phyloP scores from a whole-genome alignment of 495 filamentous ascomycete species.

The Thermothielavioides terrestris region DNA sequence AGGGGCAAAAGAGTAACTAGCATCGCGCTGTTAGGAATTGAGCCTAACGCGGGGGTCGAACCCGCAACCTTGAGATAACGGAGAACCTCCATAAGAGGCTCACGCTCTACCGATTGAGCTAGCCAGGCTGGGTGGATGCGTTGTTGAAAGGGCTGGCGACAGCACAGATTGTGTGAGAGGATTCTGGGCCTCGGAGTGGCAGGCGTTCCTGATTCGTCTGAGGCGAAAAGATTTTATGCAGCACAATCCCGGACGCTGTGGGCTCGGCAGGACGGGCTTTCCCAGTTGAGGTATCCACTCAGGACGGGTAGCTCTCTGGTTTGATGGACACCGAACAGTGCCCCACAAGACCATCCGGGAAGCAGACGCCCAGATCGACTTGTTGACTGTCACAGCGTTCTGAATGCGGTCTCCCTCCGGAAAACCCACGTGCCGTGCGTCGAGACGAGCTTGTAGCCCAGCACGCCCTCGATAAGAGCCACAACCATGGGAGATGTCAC shows the following conservation, averaged over 20 bases:
- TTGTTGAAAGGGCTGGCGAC: neutral
- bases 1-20: neutral
- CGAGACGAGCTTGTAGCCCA: slow-evolving; percentile 31
- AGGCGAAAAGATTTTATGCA: too few relatives aligned
- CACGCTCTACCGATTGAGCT: slow-evolving; percentile 79
- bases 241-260: too few relatives aligned
- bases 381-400: slow-evolving; percentile 3
- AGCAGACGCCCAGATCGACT: neutral
- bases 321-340: too few relatives aligned
- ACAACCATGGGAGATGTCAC: slow-evolving; percentile 30
- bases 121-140: slow-evolving; percentile 34
- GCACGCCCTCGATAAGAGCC: slow-evolving; percentile 30
- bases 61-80: slow-evolving; percentile 16
- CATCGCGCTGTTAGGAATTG: slow-evolving; percentile 11
- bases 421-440: slow-evolving; percentile 14
- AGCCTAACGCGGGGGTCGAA: slow-evolving; percentile 16
- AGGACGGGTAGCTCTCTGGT: too few relatives aligned
- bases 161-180: too few relatives aligned
- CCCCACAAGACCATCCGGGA: too few relatives aligned
- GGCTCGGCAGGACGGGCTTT: too few relatives aligned
- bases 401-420: slow-evolving; percentile 17
- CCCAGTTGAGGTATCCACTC: too few relatives aligned
- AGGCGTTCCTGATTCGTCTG: too few relatives aligned
- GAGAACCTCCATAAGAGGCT: slow-evolving; percentile 54
- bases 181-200: too few relatives aligned